Conservation (phyloP, 1,284 basidiomycete species). For the Meira miltonrushii region DNA sequence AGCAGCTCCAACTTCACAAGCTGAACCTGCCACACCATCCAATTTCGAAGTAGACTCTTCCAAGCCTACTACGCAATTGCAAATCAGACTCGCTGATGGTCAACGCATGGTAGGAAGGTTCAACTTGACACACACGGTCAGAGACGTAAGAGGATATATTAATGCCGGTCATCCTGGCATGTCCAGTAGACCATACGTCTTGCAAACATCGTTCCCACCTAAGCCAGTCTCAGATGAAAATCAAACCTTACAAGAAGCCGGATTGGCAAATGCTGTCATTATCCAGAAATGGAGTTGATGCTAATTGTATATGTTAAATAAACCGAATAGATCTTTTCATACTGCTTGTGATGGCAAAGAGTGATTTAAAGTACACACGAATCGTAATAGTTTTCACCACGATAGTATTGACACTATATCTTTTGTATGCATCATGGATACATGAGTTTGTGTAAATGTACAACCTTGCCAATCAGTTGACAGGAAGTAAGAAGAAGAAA, state of each 20-base stretch:
- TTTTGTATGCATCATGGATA: too few relatives aligned
- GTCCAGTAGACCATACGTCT: conserved; percentile 31
- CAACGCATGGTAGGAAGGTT: conserved; percentile 77
- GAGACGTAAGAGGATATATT: conserved; percentile 79
- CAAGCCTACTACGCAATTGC: conserved; percentile 81
- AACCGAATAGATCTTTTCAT: too few relatives aligned
- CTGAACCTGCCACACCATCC: conserved; percentile 44
- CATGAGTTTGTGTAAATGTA: too few relatives aligned
- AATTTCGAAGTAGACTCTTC: conserved; percentile 71
- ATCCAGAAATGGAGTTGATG: conserved; percentile 36
- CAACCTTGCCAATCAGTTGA: too few relatives aligned
- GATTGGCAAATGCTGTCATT: conserved; percentile 46
- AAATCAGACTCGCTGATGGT: conserved; percentile 83
- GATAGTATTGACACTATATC: too few relatives aligned
- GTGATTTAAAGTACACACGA: too few relatives aligned
- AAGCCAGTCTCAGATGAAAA: conserved; percentile 44
- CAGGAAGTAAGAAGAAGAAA: too few relatives aligned
- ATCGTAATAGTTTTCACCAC: too few relatives aligned
- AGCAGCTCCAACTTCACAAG: conserved; percentile 54
- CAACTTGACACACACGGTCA: conserved; percentile 86
- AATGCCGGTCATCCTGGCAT: conserved; percentile 59
- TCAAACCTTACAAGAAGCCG: conserved; percentile 41
- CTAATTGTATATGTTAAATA: neutral
- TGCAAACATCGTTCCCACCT: conserved; percentile 49
- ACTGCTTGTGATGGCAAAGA: too few relatives aligned